Evolutionary conservation across 768 basidiomycete species (phyloP), one percentile per base, ranked within the genome.

Genomic region (Pisolithus microcarpus): DNA sequence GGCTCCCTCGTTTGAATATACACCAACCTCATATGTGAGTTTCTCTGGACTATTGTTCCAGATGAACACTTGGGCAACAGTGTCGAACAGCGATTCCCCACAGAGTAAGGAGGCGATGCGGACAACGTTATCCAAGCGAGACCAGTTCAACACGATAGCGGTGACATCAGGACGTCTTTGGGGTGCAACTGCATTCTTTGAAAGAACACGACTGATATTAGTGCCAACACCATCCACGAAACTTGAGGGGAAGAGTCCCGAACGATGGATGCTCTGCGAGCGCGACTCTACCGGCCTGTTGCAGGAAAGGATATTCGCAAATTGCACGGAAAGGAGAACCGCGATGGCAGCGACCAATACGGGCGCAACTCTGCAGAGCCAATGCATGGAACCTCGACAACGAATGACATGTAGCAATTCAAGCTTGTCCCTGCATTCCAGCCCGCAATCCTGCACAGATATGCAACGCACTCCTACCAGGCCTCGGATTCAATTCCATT

Each of bases 71-170:
- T 72, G 67, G 13, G 72, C 65, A 23, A 84, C 66, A 8, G 74
- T 71, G 48, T 71, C 68, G 13, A 75, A 64, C 30, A 82, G 63
- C 55, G 66, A 69, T 8, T 72, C 56, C 3, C 63, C 65, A 58
- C 84, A 85, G 13, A 85, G 69, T 21, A 72, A 59, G 21, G 75
- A 73, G 16, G 72, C 70, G 47, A 87, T 81, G 46, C 72, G 71
- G 38, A 75, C 59, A 38, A 87, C 79, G 54, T 87, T 87, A 0
- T 73, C 66, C 21, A 84, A 72, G 16, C 82, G 75, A 45, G 78
- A 80, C 85, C 84, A 86, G 62, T 85, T 86, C 39, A 85, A 68
- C 37, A 87, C 59, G 38, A 85, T 67, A 7, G 76, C 78, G 6
- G 80, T 81, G 11, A 76, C 76, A 53, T 79, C 71, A 55, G 72